These are phyloP conservation scores for Yamadazyma endophytica DNA, from an alignment of 805 yeast species.

Conservation along the genomic window DNA sequence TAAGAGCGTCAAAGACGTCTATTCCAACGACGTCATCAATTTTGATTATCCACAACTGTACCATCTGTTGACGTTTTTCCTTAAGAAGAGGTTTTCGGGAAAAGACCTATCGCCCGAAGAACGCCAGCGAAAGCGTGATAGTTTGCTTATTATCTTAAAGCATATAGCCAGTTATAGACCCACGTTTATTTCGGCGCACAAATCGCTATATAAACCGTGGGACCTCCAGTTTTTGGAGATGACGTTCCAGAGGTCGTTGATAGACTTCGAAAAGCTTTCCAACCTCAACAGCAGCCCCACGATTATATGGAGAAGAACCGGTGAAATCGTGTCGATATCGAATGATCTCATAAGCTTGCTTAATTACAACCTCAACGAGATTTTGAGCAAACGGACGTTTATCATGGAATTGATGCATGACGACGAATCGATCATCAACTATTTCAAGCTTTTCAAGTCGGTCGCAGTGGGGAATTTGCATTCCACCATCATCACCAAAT, in stretches of 20 bases:
- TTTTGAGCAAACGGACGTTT: conserved; percentile 57
- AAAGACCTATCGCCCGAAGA: conserved; percentile 30
- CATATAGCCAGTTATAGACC: conserved; percentile 67
- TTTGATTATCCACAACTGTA: conserved; percentile 63
- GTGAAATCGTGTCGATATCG: conserved; percentile 77
- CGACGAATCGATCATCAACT: conserved; percentile 67
- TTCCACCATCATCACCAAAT: conserved; percentile 48
- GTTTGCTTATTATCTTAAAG: conserved; percentile 44
- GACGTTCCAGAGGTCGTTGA: conserved; percentile 40
- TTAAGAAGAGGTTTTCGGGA: conserved; percentile 55
- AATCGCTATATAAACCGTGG: conserved; percentile 60
- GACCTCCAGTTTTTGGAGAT: conserved; percentile 54
- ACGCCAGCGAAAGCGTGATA: conserved; percentile 25
- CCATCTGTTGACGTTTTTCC: conserved; percentile 54
- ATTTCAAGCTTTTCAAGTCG: conserved; percentile 66
- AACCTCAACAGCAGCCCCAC: conserved; percentile 70
- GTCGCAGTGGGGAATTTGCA: conserved; percentile 67
- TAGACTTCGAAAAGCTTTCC: conserved; percentile 42
- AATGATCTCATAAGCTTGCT: conserved; percentile 70
- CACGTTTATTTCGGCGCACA: conserved; percentile 71
- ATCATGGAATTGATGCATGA: conserved; percentile 77
- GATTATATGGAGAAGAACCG: conserved; percentile 81
- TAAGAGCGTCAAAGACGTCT: conserved; percentile 48
- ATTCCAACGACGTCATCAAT: conserved; percentile 42
- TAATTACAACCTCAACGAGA: conserved; percentile 55